Base-by-base conservation (phyloP, 345 rosid species). In the Cardiospermum halicacabum region DNA sequence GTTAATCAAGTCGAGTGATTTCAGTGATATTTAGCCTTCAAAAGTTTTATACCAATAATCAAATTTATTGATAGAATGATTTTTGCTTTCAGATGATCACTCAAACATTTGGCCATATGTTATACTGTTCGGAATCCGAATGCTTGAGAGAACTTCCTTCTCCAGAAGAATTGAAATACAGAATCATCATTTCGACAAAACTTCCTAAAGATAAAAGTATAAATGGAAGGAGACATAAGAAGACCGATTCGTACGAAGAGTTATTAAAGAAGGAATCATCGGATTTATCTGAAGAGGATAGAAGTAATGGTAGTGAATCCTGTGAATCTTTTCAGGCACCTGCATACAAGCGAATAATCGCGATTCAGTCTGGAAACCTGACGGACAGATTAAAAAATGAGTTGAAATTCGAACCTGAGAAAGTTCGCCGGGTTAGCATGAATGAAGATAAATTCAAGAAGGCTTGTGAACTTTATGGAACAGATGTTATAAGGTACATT, bases 61-160 rank as follows among this genome's bases (percentile, higher is more conserved):
- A n/a, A n/a, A n/a, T n/a, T n/a, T n/a, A n/a, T n/a, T n/a, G n/a
- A n/a, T n/a, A n/a, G n/a, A n/a, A n/a, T n/a, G n/a, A n/a, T n/a
- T n/a, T n/a, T n/a, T n/a, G n/a, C n/a, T n/a, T n/a, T n/a, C n/a
- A 85, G 89, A 79, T 85, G 96, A 68, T 89, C 59, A 81, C 56
- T 53, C 77, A 82, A 55, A 75, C 66, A 42, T 85, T 85, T 62
- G 81, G 71, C 67, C 78, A 78, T 7, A 82, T 79, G 86, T 61
- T 89, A 66, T 85, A 69, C 53, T 57, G 36, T 69, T 64, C 86
- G 9, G 92, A 82, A 65, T 57, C 69, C 7, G 74, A 78, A 2
- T 71, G 73, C 64, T 69, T 84, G 24, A 76, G 81, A 64, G 84
- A 84, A 72, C 70, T 85, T 12, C 91, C 89, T 73, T 77, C 96